Evolutionary conservation across 768 basidiomycete species (phyloP), one percentile per base, ranked within the genome.

Genomic region (Lactarius hatsudake): DNA sequence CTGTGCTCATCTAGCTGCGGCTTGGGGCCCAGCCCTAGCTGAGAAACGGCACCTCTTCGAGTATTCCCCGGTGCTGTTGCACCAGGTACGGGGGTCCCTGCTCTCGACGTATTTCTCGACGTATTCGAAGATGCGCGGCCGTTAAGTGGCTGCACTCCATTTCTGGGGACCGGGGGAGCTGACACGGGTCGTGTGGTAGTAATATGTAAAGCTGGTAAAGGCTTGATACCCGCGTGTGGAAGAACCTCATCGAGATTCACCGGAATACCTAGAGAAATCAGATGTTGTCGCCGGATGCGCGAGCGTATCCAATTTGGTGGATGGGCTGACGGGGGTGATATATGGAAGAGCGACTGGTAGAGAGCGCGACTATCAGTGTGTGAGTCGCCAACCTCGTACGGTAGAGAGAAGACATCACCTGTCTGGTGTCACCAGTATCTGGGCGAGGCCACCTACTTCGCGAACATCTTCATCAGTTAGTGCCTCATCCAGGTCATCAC

Each of bases 261-360:
- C 4, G 96, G 96, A 56, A 98, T 89, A 28, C 96, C 96, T 30
- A 98, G 86, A 15, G 93, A 79, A 67, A 96, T 96, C 58, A 98
- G 81, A 73, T 97, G 93, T 74, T 94, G 93, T 58, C 94, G 81
- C 64, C 96, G 86, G 74, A 94, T 94, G 54, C 91, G 86, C 64
- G 94, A 96, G 57, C 94, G 88, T 60, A 88, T 95, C 96, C 96
- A 98, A 72, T 93, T 96, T 62, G 94, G 88, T n/a, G 92, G 89
- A 74, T 90, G 87, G 55, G 85, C 88, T 12, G 88, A 84, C 40
- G 91, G 88, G 2, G 90, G 87, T 1, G 88, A 83, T 69, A 89
- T 83, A 13, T 80, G 81, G 45, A 93, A 75, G 20, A 96, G 82
- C 66, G 83, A 80, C 64, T 86, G 86, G 77, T 94, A 93, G 62